Evolutionary conservation across 371 early-diverging fungal genomes (phyloP).

Genomic region (Syncephalastrum contaminatum): DNA sequence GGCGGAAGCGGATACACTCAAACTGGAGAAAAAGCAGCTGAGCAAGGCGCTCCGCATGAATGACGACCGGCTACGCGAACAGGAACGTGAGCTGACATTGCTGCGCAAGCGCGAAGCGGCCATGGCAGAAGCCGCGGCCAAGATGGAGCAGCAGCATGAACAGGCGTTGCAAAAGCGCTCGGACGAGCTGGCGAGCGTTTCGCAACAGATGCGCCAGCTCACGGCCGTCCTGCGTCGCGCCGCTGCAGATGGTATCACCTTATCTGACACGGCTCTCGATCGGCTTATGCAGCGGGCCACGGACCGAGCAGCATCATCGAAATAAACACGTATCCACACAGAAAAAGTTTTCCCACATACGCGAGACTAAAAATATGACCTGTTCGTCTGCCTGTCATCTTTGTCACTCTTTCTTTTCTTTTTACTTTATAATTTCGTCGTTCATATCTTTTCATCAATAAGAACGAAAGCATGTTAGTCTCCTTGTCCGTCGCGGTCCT

Average conservation of each 20-base stretch:
- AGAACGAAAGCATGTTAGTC: background rate
- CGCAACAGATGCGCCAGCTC: conserved; percentile 30
- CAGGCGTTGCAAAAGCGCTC: conserved; percentile 43
- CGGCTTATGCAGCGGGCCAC: conserved; percentile 14
- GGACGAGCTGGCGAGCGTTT: conserved; percentile 39
- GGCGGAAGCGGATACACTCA: conserved; percentile 50
- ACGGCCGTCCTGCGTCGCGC: conserved; percentile 25
- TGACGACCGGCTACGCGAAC: conserved; percentile 56
- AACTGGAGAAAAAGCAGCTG: conserved; percentile 72
- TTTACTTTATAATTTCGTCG: background rate
- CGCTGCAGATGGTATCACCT: conserved; percentile 31
- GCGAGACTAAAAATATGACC: background rate
- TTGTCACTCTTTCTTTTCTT: conserved; percentile 1
- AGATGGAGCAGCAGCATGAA: conserved; percentile 61
- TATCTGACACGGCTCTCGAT: conserved; percentile 34
- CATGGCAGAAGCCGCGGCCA: conserved; percentile 57
- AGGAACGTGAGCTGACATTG: conserved; percentile 67
- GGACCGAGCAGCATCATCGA: conserved; percentile 2
- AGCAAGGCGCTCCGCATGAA: conserved; percentile 65
- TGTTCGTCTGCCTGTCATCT: conserved; percentile 5
- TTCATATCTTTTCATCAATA: background rate
- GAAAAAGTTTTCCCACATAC: background rate
- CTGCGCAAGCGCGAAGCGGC: conserved; percentile 49
- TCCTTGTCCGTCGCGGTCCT: conserved; percentile 3
- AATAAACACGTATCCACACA: conserved; percentile 2